Conservation (phyloP, 106 monocot species). For the Dendrobium chrysotoxum region DNA sequence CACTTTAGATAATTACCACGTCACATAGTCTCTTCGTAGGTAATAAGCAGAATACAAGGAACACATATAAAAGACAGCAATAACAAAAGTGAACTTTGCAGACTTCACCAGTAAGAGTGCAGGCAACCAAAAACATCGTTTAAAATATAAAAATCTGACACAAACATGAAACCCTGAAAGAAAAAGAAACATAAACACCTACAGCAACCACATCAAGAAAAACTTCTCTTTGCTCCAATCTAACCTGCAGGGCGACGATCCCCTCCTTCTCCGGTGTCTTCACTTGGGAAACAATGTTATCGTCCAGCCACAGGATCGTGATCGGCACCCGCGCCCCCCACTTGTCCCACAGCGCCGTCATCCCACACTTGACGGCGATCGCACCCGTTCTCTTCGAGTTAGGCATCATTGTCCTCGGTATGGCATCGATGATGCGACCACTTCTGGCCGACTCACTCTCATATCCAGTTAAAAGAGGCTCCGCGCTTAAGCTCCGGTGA, state of each 20-base stretch:
- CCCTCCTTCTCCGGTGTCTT: constrained; percentile 88
- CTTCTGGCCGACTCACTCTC: neutral
- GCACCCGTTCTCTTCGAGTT: constrained; percentile 69
- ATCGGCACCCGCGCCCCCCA: constrained; percentile 91
- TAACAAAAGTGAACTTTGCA: neutral
- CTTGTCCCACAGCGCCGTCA: constrained; percentile 97
- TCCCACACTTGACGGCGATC: constrained; percentile 94
- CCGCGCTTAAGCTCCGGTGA: constrained; percentile 26
- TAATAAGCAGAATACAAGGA: too few species aligned
- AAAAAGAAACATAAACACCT: neutral
- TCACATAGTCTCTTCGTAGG: too few species aligned
- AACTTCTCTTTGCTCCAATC: neutral
- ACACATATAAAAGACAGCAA: too few species aligned
- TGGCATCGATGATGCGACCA: constrained; percentile 27
- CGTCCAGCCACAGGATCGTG: constrained; percentile 88
- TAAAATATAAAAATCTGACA: neutral
- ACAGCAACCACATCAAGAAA: neutral
- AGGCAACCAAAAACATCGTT: neutral
- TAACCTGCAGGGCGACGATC: constrained; percentile 73
- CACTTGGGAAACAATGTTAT: constrained; percentile 87
- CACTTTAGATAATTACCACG: too few species aligned
- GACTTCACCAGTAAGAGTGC: neutral
- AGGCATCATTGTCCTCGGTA: constrained; percentile 34
- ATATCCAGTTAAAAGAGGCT: constrained; percentile 5
- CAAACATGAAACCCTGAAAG: neutral